phyloP scores from a whole-genome alignment of 2,329 filamentous ascomycete genomes.

The Alternaria hordeiaustralica region DNA sequence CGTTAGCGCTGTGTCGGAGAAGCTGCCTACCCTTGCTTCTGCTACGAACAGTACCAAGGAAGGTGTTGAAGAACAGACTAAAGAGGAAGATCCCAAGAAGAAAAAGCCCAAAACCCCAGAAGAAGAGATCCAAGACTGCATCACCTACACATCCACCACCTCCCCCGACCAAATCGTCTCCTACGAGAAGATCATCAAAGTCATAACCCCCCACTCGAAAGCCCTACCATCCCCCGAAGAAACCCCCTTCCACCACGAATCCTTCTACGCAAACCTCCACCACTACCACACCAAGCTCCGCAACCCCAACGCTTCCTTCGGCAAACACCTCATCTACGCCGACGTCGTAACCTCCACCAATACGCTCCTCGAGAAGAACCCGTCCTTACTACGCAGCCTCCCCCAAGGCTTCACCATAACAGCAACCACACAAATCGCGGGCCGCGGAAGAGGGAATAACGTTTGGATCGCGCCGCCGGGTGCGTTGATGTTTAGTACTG shows the following conservation, averaged over 20 bases:
- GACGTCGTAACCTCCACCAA: conserved; percentile 95
- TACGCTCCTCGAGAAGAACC: conserved; percentile 92
- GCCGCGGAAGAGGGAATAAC: conserved; percentile 86
- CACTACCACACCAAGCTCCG: conserved; percentile 67
- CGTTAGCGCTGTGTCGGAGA: conserved; percentile 40
- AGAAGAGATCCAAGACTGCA: conserved; percentile 38
- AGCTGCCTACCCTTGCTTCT: conserved; percentile 29
- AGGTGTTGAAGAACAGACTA: background rate
- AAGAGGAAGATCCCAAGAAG: conserved; percentile 28
- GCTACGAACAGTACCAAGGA: conserved; percentile 28
- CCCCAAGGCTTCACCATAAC: conserved; percentile 87
- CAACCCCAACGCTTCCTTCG: conserved; percentile 70
- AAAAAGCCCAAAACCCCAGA: conserved; percentile 33
- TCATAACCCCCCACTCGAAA: conserved; percentile 73
- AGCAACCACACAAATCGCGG: conserved; percentile 87
- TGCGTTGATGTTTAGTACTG: conserved; percentile 83
- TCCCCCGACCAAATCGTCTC: conserved; percentile 70
- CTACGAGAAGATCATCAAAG: conserved; percentile 76
- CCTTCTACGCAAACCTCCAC: conserved; percentile 75
- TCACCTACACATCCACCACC: conserved; percentile 34
- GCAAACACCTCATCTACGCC: conserved; percentile 80
- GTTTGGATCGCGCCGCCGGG: conserved; percentile 94
- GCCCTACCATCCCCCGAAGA: conserved; percentile 71
- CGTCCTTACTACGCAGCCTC: conserved; percentile 74
- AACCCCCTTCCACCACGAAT: conserved; percentile 86